Base-by-base conservation (phyloP, 2,329 filamentous ascomycete species). In the Ascocoryne sarcoides region DNA sequence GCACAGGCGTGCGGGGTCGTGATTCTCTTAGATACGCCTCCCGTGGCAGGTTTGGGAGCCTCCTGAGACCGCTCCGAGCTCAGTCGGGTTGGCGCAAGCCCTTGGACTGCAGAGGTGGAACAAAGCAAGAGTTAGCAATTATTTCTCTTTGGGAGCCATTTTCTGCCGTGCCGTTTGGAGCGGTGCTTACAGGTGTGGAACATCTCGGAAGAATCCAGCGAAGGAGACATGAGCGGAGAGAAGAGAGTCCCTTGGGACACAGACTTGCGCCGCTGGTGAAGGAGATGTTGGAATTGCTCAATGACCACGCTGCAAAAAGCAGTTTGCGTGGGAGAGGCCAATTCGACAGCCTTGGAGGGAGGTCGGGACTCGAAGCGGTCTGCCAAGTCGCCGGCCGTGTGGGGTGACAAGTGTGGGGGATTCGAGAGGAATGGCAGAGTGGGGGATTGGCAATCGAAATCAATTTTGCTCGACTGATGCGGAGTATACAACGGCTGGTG, bases 1-100 rank as follows among this genome's bases (percentile, higher is more conserved):
- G 82, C 79, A 59, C 82, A 87, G 28, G 82, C 82, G 55, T 82
- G 71, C 18, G 70, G 68, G 43, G 70, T 75, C 26, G 71, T 74
- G 52, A 73, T 71, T 49, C 71, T 66, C 59, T 73, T 71, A 35
- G 63, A 60, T 7, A 61, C 56, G 26, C 61, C 61, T 40, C 59
- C 64, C 18, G 65, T 42, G 4, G 51, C 35, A 17, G 51, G 49
- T 44, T 56, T 59, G 3, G 54, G 56, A 3, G 47, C 37, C 32
- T 56, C 49, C 35, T 51, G 53, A 7, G 51, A 37, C 12, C 52
- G 44, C 40, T 58, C 56, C 10, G 52, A 45, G 15, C 47, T 42
- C 36, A 43, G 44, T 37, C 50, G 46, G 15, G 55, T 50, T 20
- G 55, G 54, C 28, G 53, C 56, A 37, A 58, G 50, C 21, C 56